Evolutionary conservation across 352 stramenopile species (phyloP), one percentile per base, ranked within the genome.

Genomic region (Phytophthora ramorum): DNA sequence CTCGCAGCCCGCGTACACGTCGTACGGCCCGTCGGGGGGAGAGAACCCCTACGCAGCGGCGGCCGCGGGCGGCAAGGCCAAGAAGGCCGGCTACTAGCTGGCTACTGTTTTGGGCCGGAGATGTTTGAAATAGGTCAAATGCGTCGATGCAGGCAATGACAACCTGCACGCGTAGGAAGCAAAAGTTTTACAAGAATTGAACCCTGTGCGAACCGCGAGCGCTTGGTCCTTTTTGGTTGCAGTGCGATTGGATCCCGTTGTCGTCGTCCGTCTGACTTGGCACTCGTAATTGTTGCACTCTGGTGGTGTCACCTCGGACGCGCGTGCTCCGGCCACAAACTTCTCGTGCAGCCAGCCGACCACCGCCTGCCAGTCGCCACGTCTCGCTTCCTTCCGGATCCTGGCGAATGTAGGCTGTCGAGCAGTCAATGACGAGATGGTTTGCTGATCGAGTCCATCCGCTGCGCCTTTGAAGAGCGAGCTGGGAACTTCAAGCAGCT

Each of bases 181-280:
- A 67, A 66, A 71, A 52, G 43, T 66, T 72, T 69, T 69, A 69
- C 65, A 73, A 59, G 52, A 73, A 73, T 62, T 62, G 16, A 71
- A 52, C 47, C 19, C 12, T 45, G 43, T 68, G 51, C 44, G 34
- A 40, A 41, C 34, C 34, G 34, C 28, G 28, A 32, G 28, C 28
- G 6, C 37, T 9, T 20, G n/a, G n/a, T 44, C 38, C 1, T 20
- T 44, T 44, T 3, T 22, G 38, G 16, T 20, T 44, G 37, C 37
- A 12, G 7, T 3, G 14, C 16, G 16, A 14, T 2, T 41, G 13
- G 35, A 41, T 16, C 35, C 17, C 19, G 28, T 45, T 20, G 38
- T n/a, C 6, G 40, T 28, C 40, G 40, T 46, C 24, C n/a, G 43
- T 17, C 14, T 32, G 43, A 49, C 43, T 49, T 49, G 17, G 43